phyloP scores from a whole-genome alignment of 1,284 basidiomycete genomes.

The Testicularia cyperi region DNA sequence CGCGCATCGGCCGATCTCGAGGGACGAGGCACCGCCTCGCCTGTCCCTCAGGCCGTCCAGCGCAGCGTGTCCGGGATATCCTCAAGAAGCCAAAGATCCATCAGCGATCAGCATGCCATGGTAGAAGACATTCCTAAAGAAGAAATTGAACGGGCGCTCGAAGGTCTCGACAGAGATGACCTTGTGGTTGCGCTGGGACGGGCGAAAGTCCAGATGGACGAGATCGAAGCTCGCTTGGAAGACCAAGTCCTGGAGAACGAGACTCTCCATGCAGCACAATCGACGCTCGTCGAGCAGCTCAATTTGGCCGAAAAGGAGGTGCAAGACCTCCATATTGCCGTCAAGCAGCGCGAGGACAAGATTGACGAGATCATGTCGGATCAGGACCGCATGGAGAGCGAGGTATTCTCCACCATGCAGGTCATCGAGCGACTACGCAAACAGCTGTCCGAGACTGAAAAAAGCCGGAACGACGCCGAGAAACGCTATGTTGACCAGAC shows the following conservation, averaged over 20 bases:
- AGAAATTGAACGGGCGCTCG: conserved; percentile 46
- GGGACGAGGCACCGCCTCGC: conserved; percentile 24
- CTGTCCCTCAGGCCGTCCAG: conserved; percentile 11
- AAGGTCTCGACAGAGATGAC: conserved; percentile 38
- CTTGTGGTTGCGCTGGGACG: conserved; percentile 44
- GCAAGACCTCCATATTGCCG: conserved; percentile 19
- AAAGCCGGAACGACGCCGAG: conserved; percentile 37
- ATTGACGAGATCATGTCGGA: conserved; percentile 48
- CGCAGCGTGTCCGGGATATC: conserved; percentile 13
- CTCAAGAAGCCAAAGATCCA: background rate
- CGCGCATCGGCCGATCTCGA: conserved; percentile 6
- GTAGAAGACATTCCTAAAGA: conserved; percentile 40
- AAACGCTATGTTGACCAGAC: conserved; percentile 43
- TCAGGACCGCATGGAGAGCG: conserved; percentile 48
- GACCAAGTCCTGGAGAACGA: conserved; percentile 34
- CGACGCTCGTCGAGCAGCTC: conserved; percentile 24
- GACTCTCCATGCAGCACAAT: conserved; percentile 25
- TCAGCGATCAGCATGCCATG: background rate
- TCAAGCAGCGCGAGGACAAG: conserved; percentile 43
- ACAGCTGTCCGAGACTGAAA: conserved; percentile 42
- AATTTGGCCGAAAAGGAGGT: conserved; percentile 15
- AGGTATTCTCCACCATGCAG: conserved; percentile 39
- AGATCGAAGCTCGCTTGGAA: conserved; percentile 38
- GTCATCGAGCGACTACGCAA: conserved; percentile 44
- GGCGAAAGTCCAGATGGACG: conserved; percentile 52